Evolutionary conservation across 2,329 filamentous ascomycete species (phyloP).

Genomic region (Colletotrichum nymphaeae): DNA sequence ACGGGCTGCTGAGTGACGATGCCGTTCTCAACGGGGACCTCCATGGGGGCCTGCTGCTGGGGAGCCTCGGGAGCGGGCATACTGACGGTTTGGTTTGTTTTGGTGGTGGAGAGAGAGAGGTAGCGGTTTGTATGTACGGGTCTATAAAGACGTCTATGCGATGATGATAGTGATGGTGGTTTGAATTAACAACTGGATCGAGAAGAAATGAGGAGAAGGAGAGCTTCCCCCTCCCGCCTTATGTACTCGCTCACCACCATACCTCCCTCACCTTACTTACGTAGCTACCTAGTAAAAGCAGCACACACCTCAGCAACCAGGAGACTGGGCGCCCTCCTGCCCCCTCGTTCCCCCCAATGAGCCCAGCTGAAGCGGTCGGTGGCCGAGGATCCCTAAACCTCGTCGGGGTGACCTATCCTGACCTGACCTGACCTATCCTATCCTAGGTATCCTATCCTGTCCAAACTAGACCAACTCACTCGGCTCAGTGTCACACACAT

Average conservation of each 20-base stretch:
- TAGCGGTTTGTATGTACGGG: neutral
- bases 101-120: neutral
- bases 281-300: neutral
- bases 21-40: constrained; percentile 46
- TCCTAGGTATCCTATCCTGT: neutral
- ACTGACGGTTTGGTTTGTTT: constrained; percentile 37
- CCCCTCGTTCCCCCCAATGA: neutral
- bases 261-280: neutral
- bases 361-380: constrained; percentile 16
- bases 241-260: constrained; percentile 24
- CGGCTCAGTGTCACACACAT: neutral
- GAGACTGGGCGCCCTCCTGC: neutral
- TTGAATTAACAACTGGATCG: neutral
- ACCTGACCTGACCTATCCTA: too few species aligned
- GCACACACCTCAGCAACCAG: neutral
- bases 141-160: neutral
- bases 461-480: neutral
- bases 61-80: constrained; percentile 55
- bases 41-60: constrained; percentile 57
- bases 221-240: constrained; percentile 9
- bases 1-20: constrained; percentile 57
- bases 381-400: constrained; percentile 27
- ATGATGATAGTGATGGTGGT: neutral
- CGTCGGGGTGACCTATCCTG: neutral
- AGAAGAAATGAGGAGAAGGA: neutral